Evolutionary conservation across 257 asterid species (phyloP).

Genomic region (Solanum lycopersicoides): DNA sequence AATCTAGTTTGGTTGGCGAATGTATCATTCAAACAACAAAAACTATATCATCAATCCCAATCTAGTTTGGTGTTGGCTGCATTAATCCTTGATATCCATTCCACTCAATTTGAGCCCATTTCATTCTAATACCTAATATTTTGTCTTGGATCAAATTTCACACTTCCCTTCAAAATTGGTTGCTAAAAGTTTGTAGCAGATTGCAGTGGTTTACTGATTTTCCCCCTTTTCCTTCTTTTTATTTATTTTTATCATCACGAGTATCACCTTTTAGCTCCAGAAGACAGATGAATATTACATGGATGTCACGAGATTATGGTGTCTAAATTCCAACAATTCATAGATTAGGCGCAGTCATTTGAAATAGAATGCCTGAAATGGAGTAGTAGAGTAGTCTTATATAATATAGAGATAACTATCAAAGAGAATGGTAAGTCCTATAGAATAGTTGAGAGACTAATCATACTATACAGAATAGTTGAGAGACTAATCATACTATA

Average conservation of each 20-base stretch:
- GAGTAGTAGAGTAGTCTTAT: not conserved
- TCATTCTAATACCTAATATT: not conserved
- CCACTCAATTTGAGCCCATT: not conserved
- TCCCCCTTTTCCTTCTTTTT: not conserved
- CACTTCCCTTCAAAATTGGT: not conserved
- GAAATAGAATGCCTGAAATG: not conserved
- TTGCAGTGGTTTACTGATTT: not conserved
- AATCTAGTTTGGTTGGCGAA: not conserved
- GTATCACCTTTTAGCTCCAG: not conserved
- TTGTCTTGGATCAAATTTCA: not conserved
- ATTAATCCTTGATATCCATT: not conserved
- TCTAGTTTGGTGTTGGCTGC: not conserved
- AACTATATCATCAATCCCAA: not conserved
- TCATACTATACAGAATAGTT: not conserved
- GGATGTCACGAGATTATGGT: not conserved
- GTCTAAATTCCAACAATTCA: not conserved
- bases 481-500: not conserved
- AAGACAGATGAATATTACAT: not conserved
- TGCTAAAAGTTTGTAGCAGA: not conserved
- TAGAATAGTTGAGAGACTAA: not conserved
- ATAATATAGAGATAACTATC: not conserved
- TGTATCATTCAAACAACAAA: not conserved
- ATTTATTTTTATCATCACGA: not conserved
- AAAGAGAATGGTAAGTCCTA: not conserved
- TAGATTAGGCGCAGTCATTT: not conserved